Evolutionary conservation across 1,284 basidiomycete species (phyloP), one percentile per base, ranked within the genome.

Genomic region (Tylopilus sp.): DNA sequence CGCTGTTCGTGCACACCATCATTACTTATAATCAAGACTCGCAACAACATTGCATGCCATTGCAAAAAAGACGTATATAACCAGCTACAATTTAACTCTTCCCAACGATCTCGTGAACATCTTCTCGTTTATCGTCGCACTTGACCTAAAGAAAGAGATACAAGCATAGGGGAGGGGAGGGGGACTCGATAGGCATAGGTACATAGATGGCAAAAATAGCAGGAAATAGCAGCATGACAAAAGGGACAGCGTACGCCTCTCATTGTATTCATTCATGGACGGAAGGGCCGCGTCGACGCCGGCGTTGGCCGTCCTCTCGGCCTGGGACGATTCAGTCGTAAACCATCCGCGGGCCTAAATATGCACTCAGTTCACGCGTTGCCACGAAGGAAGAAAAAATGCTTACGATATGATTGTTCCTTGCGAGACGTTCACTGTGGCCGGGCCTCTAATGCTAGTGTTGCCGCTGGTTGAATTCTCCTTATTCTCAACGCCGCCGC

Each of bases 311-410:
- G 67, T 36, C 69, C 66, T 37, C 57, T 68, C 5, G 71, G 73
- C 17, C 73, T 62, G 7, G 88, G 87, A 33, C 86, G 82, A 64
- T 76, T 85, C 59, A 90, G 71, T 60, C 86, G 76, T 32, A 89
- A 74, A 24, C 77, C 78, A 56, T 85, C 82, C 35, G 77, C 74
- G 49, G 84, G 78, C 36, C 86, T 89, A 59, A 52, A 28, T 51
- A 26, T 10, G 13, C 5, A 17, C 7, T 47, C 17, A 39, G 32
- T 39, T 17, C 5, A 31, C 0, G 6, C 28, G 10, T 36, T n/a
- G 2, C 3, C 3, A 10, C 6, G 10, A n/a, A 22, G 2, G n/a
- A 26, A n/a, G 7, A 26, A 37, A 14, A 0, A 10, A 48, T 5
- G 80, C 84, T 63, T 63, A 88, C 86, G 80, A 83, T 64, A 75